These are phyloP conservation scores for Raddia distichophylla DNA, from an alignment of 176 grass and related monocot genomes.

Conservation along the genomic window DNA sequence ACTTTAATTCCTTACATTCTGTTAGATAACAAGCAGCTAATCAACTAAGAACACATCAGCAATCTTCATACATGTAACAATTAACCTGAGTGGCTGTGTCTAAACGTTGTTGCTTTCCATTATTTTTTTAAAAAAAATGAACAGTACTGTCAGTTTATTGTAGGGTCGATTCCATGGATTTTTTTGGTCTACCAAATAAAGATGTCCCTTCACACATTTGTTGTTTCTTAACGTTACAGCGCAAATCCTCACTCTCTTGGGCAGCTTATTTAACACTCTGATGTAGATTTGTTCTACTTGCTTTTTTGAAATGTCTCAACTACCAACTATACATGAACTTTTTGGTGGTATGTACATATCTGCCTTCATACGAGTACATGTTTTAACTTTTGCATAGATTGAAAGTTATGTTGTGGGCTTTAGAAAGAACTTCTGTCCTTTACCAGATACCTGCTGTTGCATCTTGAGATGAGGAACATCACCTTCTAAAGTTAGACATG, in stretches of 20 bases:
- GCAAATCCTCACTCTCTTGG: slow-evolving; percentile 11
- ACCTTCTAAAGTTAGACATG: slow-evolving; percentile 42
- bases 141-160: slow-evolving; percentile 31
- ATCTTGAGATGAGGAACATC: slow-evolving; percentile 27
- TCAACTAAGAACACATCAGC: background rate
- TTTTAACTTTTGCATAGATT: slow-evolving; percentile 34
- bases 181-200: slow-evolving; percentile 39
- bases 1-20: slow-evolving; percentile 25
- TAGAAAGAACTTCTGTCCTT: slow-evolving; percentile 34
- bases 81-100: slow-evolving; percentile 14
- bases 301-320: slow-evolving; percentile 30
- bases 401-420: slow-evolving; percentile 18
- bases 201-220: slow-evolving; percentile 23
- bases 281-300: slow-evolving; percentile 33
- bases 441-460: slow-evolving; percentile 38
- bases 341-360: slow-evolving; percentile 44
- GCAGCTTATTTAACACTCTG: slow-evolving; percentile 34
- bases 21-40: slow-evolving; percentile 35
- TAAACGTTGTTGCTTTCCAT: background rate
- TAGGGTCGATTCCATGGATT: background rate
- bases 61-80: slow-evolving; percentile 11
- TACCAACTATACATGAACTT: slow-evolving; percentile 13
- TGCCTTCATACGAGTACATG: slow-evolving; percentile 30
- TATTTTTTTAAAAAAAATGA: slow-evolving; percentile 20
- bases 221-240: slow-evolving; percentile 53